Conservation (phyloP, 352 stramenopile species). For the Hyaloperonospora brassicae region DNA sequence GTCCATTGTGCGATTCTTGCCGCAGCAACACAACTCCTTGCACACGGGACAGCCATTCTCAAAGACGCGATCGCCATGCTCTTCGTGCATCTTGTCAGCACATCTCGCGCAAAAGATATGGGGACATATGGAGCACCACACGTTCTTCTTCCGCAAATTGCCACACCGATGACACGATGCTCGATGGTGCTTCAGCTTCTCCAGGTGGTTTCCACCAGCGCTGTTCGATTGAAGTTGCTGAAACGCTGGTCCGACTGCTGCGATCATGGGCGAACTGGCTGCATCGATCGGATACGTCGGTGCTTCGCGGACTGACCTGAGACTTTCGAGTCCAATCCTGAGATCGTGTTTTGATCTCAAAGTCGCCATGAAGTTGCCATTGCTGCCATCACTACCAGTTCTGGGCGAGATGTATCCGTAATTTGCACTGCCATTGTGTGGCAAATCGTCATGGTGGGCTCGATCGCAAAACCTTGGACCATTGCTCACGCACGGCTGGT, state of each 20-base stretch:
- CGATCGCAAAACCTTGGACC: too few species aligned
- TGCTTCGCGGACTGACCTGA: conserved; percentile 1
- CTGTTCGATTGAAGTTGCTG: conserved; percentile 15
- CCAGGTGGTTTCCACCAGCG: conserved; percentile 18
- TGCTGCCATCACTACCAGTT: conserved; percentile 3
- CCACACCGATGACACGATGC: conserved; percentile 83
- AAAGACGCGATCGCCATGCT: conserved; percentile 74
- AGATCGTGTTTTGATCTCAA: conserved; percentile 6
- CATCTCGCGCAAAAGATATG: conserved; percentile 88
- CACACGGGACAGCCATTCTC: conserved; percentile 76
- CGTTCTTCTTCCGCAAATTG: conserved; percentile 85
- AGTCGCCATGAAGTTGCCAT: conserved; percentile 10
- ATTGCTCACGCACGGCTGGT: conserved; percentile 6
- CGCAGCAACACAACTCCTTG: conserved; percentile 84
- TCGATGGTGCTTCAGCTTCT: conserved; percentile 57
- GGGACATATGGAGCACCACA: conserved; percentile 70
- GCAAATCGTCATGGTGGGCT: too few species aligned
- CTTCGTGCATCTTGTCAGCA: conserved; percentile 84
- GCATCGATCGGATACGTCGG: conserved; percentile 6
- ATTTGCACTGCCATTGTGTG: conserved; percentile 3
- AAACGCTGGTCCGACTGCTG: conserved; percentile 1
- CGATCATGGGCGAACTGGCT: neutral
- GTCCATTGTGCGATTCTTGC: conserved; percentile 68
- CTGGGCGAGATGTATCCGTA: conserved; percentile 12
- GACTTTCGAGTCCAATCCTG: neutral